These are phyloP conservation scores for Emmonsia crescens DNA, from an alignment of 2,329 filamentous ascomycete genomes.

Conservation along the genomic window DNA sequence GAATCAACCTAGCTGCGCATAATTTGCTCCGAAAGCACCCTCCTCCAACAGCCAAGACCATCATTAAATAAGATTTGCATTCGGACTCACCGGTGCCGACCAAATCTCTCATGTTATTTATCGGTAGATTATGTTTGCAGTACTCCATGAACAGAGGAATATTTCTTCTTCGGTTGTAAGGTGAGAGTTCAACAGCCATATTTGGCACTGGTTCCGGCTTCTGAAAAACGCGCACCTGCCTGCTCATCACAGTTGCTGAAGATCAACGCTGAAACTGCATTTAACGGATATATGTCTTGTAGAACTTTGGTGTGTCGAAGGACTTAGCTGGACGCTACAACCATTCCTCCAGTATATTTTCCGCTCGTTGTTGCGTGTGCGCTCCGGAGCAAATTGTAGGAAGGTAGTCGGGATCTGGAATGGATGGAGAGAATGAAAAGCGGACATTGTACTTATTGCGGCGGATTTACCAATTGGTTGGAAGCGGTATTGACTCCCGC, in stretches of 20 bases:
- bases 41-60: conserved; percentile 6
- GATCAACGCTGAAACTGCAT: conserved; percentile 11
- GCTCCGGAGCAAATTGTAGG: background rate
- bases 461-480: conserved; percentile 25
- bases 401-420: background rate
- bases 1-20: conserved; percentile 6
- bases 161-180: conserved; percentile 1
- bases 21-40: background rate
- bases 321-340: conserved; percentile 13
- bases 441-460: conserved; percentile 16
- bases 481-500: conserved; percentile 24
- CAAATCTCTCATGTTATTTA: background rate
- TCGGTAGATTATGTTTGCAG: background rate
- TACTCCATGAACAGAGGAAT: background rate
- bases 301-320: conserved; percentile 12
- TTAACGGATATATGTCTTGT: conserved; percentile 3
- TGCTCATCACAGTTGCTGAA: conserved; percentile 11
- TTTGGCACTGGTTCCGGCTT: conserved; percentile 2
- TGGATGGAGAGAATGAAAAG: background rate
- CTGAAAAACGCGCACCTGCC: conserved; percentile 8
- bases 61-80: conserved; percentile 16
- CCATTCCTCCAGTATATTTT: conserved; percentile 4
- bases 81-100: conserved; percentile 20
- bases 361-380: background rate
- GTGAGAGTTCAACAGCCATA: background rate